Conservation (phyloP, 768 basidiomycete species). For the Suillus hirtellus region DNA sequence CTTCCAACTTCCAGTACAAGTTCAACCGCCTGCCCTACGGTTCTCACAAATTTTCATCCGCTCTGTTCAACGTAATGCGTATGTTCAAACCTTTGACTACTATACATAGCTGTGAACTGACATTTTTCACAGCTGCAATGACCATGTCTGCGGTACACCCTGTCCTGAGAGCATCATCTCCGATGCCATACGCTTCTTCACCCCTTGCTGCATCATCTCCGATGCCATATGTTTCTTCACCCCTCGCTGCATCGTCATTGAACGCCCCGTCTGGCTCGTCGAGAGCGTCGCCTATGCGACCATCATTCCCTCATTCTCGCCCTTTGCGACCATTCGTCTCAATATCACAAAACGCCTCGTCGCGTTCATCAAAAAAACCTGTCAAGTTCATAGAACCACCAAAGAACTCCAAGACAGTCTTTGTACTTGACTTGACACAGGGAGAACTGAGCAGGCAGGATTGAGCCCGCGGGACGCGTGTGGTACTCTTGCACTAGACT, state of each 20-base stretch:
- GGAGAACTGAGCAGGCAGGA: slow-evolving; percentile 77
- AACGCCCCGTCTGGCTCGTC: slow-evolving; percentile 33
- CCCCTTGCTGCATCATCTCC: slow-evolving; percentile 52
- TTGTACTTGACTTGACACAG: slow-evolving; percentile 79
- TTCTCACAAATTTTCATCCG: slow-evolving; percentile 9
- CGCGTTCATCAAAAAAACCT: slow-evolving; percentile 42
- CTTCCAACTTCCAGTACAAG: background rate
- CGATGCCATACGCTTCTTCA: slow-evolving; percentile 56
- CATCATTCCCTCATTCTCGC: slow-evolving; percentile 68
- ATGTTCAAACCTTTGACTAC: slow-evolving; percentile 15
- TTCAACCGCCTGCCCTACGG: background rate
- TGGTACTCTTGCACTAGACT: background rate
- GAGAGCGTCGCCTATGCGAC: slow-evolving; percentile 41
- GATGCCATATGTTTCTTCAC: slow-evolving; percentile 60
- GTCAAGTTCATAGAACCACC: slow-evolving; percentile 82
- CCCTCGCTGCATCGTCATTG: slow-evolving; percentile 50
- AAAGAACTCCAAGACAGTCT: slow-evolving; percentile 65
- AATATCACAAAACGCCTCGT: slow-evolving; percentile 36
- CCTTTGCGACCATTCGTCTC: slow-evolving; percentile 78
- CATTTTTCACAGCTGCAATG: slow-evolving; percentile 37
- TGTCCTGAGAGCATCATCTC: slow-evolving; percentile 23
- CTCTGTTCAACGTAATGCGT: slow-evolving; percentile 37
- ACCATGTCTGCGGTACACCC: slow-evolving; percentile 39
- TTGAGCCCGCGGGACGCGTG: slow-evolving; percentile 24
- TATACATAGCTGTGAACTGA: slow-evolving; percentile 15